Evolutionary conservation across 1,139 yeast species (phyloP).

Genomic region (Hansenula sp.): DNA sequence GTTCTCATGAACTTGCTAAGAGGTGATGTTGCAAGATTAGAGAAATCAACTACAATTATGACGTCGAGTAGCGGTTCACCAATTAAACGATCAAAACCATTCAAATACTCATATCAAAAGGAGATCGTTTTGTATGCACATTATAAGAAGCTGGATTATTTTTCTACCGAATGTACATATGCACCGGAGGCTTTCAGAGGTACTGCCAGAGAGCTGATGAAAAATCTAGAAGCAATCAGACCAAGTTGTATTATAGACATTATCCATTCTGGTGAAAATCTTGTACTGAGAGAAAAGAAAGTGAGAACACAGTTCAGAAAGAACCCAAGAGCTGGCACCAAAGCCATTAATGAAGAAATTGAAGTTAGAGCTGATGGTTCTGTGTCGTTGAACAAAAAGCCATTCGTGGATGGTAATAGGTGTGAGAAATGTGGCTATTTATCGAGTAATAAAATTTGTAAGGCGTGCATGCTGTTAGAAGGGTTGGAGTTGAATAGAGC

Average conservation of each 20-base stretch:
- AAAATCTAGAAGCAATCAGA: conserved; percentile 82
- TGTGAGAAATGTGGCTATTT: conserved; percentile 92
- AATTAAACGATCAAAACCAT: conserved; percentile 88
- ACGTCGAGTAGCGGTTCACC: conserved; percentile 81
- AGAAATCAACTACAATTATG: conserved; percentile 82
- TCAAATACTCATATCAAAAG: conserved; percentile 93
- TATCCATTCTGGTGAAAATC: conserved; percentile 89
- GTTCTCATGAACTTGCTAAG: conserved; percentile 90
- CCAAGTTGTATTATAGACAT: conserved; percentile 95
- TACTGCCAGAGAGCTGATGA: conserved; percentile 89
- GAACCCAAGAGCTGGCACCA: conserved; percentile 11
- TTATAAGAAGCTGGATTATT: conserved; percentile 90
- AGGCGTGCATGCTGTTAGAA: conserved; percentile 85
- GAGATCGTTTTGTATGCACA: conserved; percentile 98
- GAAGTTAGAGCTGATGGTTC: conserved; percentile 62
- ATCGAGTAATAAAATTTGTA: conserved; percentile 84
- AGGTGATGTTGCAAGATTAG: conserved; percentile 95
- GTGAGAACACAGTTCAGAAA: conserved; percentile 23
- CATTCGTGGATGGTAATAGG: conserved; percentile 57
- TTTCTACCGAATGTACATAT: conserved; percentile 95
- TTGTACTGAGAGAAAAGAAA: conserved; percentile 58
- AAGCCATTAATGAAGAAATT: conserved; percentile 32
- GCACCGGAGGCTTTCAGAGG: conserved; percentile 99
- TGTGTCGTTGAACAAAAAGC: conserved; percentile 35
- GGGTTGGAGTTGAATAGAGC: conserved; percentile 81